A percentile compares a stretch with the other conserved stretches of the same genome.
phyloP scores from a whole-genome alignment of 495 filamentous ascomycete genomes.

The Aspergillus egyptiacus region DNA sequence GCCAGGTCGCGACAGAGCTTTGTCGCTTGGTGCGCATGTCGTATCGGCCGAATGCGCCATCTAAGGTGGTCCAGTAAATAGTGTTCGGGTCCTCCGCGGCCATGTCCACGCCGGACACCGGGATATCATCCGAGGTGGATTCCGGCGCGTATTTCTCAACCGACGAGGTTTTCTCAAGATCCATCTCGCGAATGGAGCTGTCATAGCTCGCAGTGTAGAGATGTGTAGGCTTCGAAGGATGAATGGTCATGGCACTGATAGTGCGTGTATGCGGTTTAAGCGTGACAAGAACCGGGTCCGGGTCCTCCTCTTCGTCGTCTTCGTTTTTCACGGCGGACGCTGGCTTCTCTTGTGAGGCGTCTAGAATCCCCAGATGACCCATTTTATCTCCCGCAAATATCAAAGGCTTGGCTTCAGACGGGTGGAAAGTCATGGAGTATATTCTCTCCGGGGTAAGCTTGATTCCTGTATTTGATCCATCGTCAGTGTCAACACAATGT shows the following conservation, averaged over 20 bases:
- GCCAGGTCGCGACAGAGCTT: constrained; percentile 53
- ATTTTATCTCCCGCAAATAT: constrained; percentile 97
- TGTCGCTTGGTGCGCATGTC: constrained; percentile 64
- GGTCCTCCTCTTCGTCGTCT: constrained; percentile 52
- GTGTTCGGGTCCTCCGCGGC: constrained; percentile 61
- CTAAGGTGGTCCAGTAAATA: constrained; percentile 81
- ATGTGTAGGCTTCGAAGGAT: constrained; percentile 56
- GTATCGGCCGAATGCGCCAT: constrained; percentile 70
- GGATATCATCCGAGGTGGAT: constrained; percentile 61
- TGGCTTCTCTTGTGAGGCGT: constrained; percentile 67
- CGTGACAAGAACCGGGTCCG: constrained; percentile 70
- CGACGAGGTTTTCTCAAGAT: constrained; percentile 71
- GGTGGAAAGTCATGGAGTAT: constrained; percentile 85
- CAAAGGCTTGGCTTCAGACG: constrained; percentile 73
- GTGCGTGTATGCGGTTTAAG: constrained; percentile 88
- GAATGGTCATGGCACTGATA: constrained; percentile 75
- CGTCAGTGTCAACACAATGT: neutral
- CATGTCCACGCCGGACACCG: constrained; percentile 78
- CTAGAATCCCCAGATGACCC: constrained; percentile 88
- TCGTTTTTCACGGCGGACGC: constrained; percentile 22
- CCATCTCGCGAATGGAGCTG: constrained; percentile 81
- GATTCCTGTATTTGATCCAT: constrained; percentile 52
- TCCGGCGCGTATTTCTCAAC: constrained; percentile 72
- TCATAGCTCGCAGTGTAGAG: constrained; percentile 91
- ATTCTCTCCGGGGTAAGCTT: constrained; percentile 90